Percentiles rank a stretch among this genome's conserved stretches.
phyloP scores from a whole-genome alignment of 768 basidiomycete genomes.

The Tulasnella sp. region DNA sequence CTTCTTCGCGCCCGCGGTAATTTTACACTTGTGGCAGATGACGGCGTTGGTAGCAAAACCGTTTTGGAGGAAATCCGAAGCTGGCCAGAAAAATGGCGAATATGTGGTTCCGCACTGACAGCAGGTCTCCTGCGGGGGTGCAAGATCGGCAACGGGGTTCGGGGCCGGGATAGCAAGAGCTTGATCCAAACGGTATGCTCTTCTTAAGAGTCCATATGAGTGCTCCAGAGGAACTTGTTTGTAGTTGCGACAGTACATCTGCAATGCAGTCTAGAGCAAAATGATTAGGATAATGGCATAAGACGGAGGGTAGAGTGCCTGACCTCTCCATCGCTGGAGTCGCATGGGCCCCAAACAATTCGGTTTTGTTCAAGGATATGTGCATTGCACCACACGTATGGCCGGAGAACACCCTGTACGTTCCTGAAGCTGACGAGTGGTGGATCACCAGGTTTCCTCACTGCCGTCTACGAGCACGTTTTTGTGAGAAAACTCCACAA shows the following conservation, averaged over 20 bases:
- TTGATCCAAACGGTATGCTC: conserved; percentile 72
- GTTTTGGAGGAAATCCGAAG: conserved; percentile 20
- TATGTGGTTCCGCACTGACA: conserved; percentile 51
- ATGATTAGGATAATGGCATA: background rate
- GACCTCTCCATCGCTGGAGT: conserved; percentile 66
- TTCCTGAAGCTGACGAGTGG: conserved; percentile 63
- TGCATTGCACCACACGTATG: conserved; percentile 66
- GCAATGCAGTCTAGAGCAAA: conserved; percentile 64
- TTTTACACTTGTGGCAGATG: conserved; percentile 37
- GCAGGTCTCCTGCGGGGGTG: conserved; percentile 31
- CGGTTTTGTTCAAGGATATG: conserved; percentile 32
- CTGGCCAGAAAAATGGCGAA: conserved; percentile 64
- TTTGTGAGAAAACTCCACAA: background rate
- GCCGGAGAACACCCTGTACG: conserved; percentile 64
- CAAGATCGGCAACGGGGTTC: conserved; percentile 18
- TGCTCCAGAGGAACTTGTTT: conserved; percentile 63
- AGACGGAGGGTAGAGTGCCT: conserved; percentile 27
- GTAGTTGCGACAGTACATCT: conserved; percentile 75
- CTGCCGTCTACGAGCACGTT: conserved; percentile 31
- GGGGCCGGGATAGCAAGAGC: conserved; percentile 36
- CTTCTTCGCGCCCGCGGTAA: conserved; percentile 10
- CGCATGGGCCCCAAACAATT: conserved; percentile 22
- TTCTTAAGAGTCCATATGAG: conserved; percentile 78
- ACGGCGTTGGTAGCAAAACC: conserved; percentile 17
- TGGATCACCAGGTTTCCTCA: conserved; percentile 55